phyloP scores from a whole-genome alignment of 2,329 filamentous ascomycete genomes.

The Aureobasidium namibiae region DNA sequence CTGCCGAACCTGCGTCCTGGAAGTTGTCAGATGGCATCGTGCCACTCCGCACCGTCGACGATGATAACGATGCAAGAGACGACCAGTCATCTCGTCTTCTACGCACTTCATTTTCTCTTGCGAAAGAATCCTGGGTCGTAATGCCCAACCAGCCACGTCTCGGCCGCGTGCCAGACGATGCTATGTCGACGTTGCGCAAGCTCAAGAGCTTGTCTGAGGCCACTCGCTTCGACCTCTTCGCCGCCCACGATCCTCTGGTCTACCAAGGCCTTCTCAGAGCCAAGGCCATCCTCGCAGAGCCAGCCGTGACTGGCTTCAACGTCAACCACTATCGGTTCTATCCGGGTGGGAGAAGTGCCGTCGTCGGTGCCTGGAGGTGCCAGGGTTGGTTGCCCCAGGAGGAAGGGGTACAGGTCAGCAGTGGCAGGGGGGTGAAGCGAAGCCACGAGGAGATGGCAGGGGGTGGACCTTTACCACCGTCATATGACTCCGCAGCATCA shows the following conservation, averaged over 20 bases:
- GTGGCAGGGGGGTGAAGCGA: neutral
- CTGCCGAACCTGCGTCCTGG: neutral
- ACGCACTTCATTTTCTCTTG: neutral
- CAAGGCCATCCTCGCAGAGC: neutral
- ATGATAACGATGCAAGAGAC: neutral
- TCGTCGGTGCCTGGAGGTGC: neutral
- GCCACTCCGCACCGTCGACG: neutral
- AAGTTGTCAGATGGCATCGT: neutral
- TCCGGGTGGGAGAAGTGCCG: neutral
- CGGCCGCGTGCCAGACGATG: neutral
- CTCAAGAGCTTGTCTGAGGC: neutral
- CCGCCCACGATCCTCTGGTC: neutral
- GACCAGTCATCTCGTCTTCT: neutral
- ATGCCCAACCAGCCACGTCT: neutral
- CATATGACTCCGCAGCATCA: neutral
- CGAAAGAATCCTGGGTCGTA: neutral
- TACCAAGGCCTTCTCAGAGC: neutral
- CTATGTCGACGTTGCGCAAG: neutral
- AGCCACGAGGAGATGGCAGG: neutral
- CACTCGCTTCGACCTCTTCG: neutral
- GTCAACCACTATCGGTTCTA: neutral
- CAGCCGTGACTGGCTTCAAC: neutral
- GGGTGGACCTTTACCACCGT: neutral
- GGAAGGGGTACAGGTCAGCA: neutral
- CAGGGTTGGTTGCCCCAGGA: neutral